Percentiles rank a stretch among this genome's conserved stretches.
Evolutionary conservation across 441 rosid species (phyloP).

Genomic region (Capsella rubella): DNA sequence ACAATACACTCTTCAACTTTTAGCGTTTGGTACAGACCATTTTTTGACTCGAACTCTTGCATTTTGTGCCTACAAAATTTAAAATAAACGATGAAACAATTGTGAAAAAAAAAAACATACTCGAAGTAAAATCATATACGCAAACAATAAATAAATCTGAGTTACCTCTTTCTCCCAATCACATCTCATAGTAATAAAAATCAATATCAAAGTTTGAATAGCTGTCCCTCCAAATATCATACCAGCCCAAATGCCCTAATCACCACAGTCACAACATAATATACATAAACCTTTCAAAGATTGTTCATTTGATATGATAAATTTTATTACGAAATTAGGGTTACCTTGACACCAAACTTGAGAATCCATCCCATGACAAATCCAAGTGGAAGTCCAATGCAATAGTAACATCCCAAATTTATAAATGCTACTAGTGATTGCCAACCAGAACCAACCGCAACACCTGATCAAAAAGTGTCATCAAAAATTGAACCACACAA

Average conservation of each 20-base stretch:
- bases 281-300: neutral
- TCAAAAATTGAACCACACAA: neutral
- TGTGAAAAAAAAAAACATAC: neutral
- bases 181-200: constrained; percentile 46
- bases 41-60: too few species aligned
- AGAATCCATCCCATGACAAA: constrained; percentile 62
- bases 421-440: constrained; percentile 73
- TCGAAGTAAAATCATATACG: neutral
- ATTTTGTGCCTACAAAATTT: too few species aligned
- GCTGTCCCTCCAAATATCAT: constrained; percentile 83
- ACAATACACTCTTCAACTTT: too few species aligned
- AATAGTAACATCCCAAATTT: constrained; percentile 76
- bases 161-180: constrained; percentile 76
- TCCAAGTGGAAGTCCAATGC: constrained; percentile 77
- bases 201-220: constrained; percentile 63
- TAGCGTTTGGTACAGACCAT: too few species aligned
- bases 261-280: neutral
- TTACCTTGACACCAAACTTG: constrained; percentile 61
- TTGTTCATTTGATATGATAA: neutral
- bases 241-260: constrained; percentile 79
- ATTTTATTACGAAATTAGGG: neutral
- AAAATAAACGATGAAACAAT: too few species aligned
- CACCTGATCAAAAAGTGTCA: constrained; percentile 52
- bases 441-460: constrained; percentile 87
- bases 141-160: neutral